phyloP scores from a whole-genome alignment of 257 asterid genomes.

The Cordia subcordata region DNA sequence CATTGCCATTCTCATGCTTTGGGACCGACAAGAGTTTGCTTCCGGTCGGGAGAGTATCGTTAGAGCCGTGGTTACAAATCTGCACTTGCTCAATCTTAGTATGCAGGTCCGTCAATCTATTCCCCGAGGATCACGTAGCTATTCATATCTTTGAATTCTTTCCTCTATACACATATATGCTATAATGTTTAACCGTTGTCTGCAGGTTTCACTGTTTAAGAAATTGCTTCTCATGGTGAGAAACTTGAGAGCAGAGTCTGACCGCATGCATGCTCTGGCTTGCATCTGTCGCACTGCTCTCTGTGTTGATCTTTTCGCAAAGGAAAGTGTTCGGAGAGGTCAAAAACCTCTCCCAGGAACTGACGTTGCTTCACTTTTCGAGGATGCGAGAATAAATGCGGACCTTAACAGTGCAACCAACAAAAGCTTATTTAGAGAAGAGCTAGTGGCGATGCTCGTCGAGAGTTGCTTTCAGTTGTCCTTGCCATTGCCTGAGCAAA shows the following conservation, averaged over 20 bases:
- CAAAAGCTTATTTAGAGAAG: constrained; percentile 86
- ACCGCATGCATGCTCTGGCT: constrained; percentile 91
- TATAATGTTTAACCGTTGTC: not conserved
- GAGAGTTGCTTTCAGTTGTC: constrained; percentile 96
- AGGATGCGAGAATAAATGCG: constrained; percentile 63
- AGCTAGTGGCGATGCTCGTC: constrained; percentile 81
- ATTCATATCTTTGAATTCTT: too few species aligned
- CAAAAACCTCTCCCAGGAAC: constrained; percentile 89
- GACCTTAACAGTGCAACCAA: constrained; percentile 78
- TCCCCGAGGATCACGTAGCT: too few species aligned
- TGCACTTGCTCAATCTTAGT: constrained; percentile 89
- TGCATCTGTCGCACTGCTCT: constrained; percentile 94
- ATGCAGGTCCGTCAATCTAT: constrained; percentile 60
- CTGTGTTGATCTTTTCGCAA: constrained; percentile 87
- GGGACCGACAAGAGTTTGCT: constrained; percentile 94
- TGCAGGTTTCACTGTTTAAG: constrained; percentile 79
- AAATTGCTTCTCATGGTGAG: constrained; percentile 90
- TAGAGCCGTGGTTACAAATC: constrained; percentile 80
- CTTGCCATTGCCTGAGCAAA: constrained; percentile 80
- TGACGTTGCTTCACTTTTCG: constrained; percentile 79
- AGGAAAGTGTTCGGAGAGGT: constrained; percentile 83
- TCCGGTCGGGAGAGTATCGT: constrained; percentile 90
- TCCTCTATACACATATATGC: not conserved
- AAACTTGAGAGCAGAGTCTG: constrained; percentile 92
- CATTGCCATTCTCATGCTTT: constrained; percentile 80